Evolutionary conservation across 768 basidiomycete species (phyloP).

Genomic region (Cytidiella melzeri): DNA sequence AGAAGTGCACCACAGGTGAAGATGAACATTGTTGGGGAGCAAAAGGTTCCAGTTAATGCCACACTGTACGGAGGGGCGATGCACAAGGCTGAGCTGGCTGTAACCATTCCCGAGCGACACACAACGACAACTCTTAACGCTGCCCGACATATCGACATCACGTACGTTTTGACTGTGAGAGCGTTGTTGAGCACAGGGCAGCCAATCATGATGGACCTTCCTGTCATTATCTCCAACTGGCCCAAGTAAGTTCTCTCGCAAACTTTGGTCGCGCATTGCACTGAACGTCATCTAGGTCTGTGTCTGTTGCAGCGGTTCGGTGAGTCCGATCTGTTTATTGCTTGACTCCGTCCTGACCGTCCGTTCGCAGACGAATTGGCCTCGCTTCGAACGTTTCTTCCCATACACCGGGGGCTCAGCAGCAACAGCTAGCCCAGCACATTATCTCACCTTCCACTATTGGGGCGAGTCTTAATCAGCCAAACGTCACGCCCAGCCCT

Average conservation of each 20-base stretch:
- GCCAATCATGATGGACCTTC: conserved; percentile 65
- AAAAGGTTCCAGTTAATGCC: conserved; percentile 65
- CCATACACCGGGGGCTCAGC: conserved; percentile 7
- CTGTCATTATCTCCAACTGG: conserved; percentile 83
- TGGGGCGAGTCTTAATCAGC: not conserved
- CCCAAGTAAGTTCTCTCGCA: conserved; percentile 48
- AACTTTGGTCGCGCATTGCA: conserved; percentile 3
- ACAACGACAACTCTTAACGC: conserved; percentile 77
- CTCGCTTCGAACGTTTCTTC: conserved; percentile 36
- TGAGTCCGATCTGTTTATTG: conserved; percentile 8
- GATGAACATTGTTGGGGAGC: conserved; percentile 54
- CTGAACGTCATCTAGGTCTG: conserved; percentile 38
- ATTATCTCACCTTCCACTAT: conserved; percentile 3
- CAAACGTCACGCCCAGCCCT: not conserved
- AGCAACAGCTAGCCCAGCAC: conserved; percentile 1
- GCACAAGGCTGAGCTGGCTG: conserved; percentile 67
- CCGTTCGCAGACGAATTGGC: conserved; percentile 41
- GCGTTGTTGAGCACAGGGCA: conserved; percentile 68
- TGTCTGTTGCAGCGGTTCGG: conserved; percentile 68
- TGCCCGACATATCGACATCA: conserved; percentile 82
- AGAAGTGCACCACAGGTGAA: conserved; percentile 55
- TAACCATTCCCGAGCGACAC: conserved; percentile 64
- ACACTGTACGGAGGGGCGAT: conserved; percentile 68
- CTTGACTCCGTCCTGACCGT: no score
- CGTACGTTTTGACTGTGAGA: conserved; percentile 70